Base-by-base conservation (phyloP, 768 basidiomycete species). In the Rhodosporidiobolus odoratus region DNA sequence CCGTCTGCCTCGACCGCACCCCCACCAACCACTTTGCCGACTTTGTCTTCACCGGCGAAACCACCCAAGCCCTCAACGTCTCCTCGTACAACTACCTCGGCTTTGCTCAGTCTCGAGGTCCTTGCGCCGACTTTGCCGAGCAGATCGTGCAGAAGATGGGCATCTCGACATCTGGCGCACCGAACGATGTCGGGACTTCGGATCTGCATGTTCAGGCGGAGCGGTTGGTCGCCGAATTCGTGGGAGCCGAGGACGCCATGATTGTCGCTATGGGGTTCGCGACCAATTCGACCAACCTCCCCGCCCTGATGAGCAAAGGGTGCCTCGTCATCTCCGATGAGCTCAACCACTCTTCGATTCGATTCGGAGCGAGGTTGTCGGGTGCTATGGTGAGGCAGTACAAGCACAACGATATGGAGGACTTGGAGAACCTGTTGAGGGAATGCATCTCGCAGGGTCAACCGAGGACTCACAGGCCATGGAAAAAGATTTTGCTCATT, bases 71-170 rank as follows among this genome's bases (percentile, higher is more conserved):
- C 0, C 88, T 99, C 75, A 99, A 99, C 80, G 89, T 98, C 74
- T 94, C 93, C 1, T 96, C 92, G 13, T 99, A 99, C 83, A 99
- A 98, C 82, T 99, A 98, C 79, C 91, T 99, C 76, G 96, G 96
- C 6, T 99, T 99, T 78, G 96, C 95, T 0, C 92, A 95, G 78
- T 89, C 89, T 23, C 85, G 86, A 5, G 96, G 96, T 21, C 90
- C 90, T 10, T 96, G 93, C 78, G 91, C 96, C 13, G 96, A 98
- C 77, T 91, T 91, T 9, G 94, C 92, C 13, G 92, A 94, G 78
- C 88, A 90, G 72, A 81, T 84, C 27, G 86, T 98, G 79, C 84
- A 83, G 72, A 86, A 87, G 6, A 94, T 93, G 77, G 95, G 95
- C 34, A 80, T 93, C 25, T 86, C 88, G 4, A 82, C 88, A 0